These are phyloP conservation scores for Elongisporangium anandrum DNA, from an alignment of 352 stramenopile species.

Conservation along the genomic window DNA sequence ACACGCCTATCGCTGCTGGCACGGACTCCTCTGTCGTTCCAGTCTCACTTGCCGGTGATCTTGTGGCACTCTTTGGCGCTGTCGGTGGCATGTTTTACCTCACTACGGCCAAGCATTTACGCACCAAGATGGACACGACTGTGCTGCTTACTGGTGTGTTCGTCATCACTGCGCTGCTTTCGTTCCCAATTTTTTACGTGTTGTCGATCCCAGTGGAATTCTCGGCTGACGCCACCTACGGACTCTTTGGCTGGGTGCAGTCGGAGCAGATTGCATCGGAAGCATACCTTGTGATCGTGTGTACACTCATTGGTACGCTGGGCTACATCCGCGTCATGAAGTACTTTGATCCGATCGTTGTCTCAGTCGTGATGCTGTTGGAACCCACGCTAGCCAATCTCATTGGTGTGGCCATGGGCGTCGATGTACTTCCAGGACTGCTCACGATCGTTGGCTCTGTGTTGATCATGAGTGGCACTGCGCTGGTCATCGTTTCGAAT, in stretches of 20 bases:
- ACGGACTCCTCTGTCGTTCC: conserved; percentile 20
- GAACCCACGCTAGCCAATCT: conserved; percentile 77
- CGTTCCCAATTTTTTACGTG: conserved; percentile 62
- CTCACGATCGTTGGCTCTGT: conserved; percentile 61
- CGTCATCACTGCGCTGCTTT: conserved; percentile 54
- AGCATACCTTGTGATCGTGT: conserved; percentile 83
- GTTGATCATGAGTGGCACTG: conserved; percentile 64
- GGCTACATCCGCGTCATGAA: conserved; percentile 89
- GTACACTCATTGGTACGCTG: conserved; percentile 80
- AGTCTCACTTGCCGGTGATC: conserved; percentile 56
- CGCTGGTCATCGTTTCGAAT: conserved; percentile 72
- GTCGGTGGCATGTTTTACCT: conserved; percentile 75
- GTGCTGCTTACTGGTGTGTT: conserved; percentile 68
- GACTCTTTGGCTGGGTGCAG: conserved; percentile 84
- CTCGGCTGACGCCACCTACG: conserved; percentile 61
- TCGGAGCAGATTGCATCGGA: conserved; percentile 62
- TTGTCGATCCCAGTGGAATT: conserved; percentile 64
- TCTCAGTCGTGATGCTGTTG: conserved; percentile 87
- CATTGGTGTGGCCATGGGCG: conserved; percentile 67
- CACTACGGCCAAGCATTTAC: conserved; percentile 65
- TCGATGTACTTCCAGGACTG: conserved; percentile 71
- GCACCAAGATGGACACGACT: conserved; percentile 58
- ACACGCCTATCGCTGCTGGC: conserved; percentile 13
- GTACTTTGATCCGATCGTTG: conserved; percentile 89
- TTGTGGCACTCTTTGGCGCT: conserved; percentile 70